Percentiles rank a stretch among this genome's conserved stretches.
Conservation (phyloP, 2,329 filamentous ascomycete genomes). For the Keithomyces neogunnii region DNA sequence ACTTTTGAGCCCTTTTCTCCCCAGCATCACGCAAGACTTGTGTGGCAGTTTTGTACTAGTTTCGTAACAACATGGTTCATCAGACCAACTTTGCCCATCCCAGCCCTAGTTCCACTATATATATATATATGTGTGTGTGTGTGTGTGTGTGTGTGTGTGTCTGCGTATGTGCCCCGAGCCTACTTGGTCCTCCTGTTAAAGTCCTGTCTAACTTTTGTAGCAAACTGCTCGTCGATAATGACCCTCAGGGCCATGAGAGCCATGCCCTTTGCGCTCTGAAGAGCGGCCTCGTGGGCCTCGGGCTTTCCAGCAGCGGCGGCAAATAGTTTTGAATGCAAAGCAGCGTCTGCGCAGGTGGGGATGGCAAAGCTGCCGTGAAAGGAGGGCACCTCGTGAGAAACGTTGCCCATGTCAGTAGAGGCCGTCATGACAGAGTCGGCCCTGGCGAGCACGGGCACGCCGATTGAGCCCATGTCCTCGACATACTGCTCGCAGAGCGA, state of each 20-base stretch:
- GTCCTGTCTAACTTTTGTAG: neutral
- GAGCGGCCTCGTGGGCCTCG: slow-evolving; percentile 27
- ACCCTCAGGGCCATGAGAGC: slow-evolving; percentile 27
- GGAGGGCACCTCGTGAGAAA: slow-evolving; percentile 35
- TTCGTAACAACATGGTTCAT: too few species aligned
- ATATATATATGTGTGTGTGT: too few species aligned
- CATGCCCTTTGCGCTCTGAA: slow-evolving; percentile 37
- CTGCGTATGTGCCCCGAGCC: too few species aligned
- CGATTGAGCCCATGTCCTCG: slow-evolving; percentile 32
- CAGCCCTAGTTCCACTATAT: too few species aligned
- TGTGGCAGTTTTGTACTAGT: too few species aligned
- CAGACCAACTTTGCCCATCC: too few species aligned
- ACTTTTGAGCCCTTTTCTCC: too few species aligned
- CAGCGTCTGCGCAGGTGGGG: slow-evolving; percentile 24
- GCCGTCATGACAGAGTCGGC: slow-evolving; percentile 27
- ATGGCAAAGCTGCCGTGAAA: slow-evolving; percentile 42
- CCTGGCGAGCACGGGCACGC: slow-evolving; percentile 24
- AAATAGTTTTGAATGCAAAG: slow-evolving; percentile 32
- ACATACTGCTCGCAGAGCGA: slow-evolving; percentile 34
- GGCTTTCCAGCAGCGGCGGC: slow-evolving; percentile 34
- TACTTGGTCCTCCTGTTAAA: neutral
- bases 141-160: too few species aligned
- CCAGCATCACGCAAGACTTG: too few species aligned
- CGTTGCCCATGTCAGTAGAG: slow-evolving; percentile 45
- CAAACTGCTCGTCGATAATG: slow-evolving; percentile 12